Evolutionary conservation across 1,284 basidiomycete genomes (phyloP), one percentile per base, ranked within the genome.

Genomic region (Ganoderma resinaceum): DNA sequence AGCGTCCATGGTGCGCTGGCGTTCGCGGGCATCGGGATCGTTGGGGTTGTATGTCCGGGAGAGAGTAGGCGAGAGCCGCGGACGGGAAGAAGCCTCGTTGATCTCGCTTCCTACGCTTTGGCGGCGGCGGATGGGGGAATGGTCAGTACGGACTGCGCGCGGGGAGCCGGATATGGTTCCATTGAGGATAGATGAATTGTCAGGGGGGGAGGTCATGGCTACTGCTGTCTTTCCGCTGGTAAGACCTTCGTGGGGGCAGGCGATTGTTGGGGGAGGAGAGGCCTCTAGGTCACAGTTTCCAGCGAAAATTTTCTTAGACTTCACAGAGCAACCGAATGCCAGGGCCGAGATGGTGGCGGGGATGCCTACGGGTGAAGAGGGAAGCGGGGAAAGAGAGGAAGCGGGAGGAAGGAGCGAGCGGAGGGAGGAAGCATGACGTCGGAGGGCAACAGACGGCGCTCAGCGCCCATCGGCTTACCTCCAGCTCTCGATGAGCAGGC

Each of bases 1-100:
- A 0, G 90, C 93, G 73, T 95, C 93, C 88, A 95, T 91, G 1
- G 91, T 88, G n/a, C 92, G 86, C 80, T 95, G 93, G 20, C 93
- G 87, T 77, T 95, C 93, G 62, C 87, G 84, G 29, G 86, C 87
- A 66, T 91, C 87, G 0, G 91, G 89, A 76, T 93, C 91, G 79
- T 89, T 84, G 18, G 84, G 85, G 76, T 93, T 90, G 71, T 86
- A 86, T 11, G 89, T 84, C 49, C 91, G 86, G 0, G 81, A 78
- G 29, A 91, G 79, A 0, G 88, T 89, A 1, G 93, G 91, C 0
- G 92, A 93, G 67, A 85, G 85, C 46, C 89, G 86, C 40, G 85
- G 80, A 4, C 82, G 83, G 43, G 79, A 69, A 62, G 79, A 74
- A 8, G 78, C 72, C 43, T 89, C 88, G 71, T 80, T 81, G 52